Conservation (phyloP, 192 early-diverging fungal genomes). For the Coemansia sp. region DNA sequence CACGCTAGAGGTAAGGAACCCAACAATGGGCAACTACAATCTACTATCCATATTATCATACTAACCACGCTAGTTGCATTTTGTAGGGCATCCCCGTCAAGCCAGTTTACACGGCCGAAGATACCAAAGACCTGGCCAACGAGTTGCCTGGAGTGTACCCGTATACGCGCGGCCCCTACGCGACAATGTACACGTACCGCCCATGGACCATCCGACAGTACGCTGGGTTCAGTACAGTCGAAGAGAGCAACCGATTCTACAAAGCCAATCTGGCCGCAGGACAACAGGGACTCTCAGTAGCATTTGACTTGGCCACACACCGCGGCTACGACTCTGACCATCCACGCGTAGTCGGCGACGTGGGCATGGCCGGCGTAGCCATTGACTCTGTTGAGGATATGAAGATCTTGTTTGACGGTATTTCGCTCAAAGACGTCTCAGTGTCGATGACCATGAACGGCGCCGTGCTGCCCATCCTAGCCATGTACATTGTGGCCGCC, state of each 20-base stretch:
- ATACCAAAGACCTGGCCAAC: conserved; percentile 60
- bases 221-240: conserved; percentile 92
- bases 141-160: conserved; percentile 86
- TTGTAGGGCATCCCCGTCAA: conserved; percentile 73
- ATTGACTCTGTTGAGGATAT: conserved; percentile 93
- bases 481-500: conserved; percentile 89
- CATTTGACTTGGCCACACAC: conserved; percentile 91
- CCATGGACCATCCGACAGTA: conserved; percentile 92
- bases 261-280: conserved; percentile 85
- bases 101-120: conserved; percentile 81
- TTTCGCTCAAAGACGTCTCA: conserved; percentile 88
- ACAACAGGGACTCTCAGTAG: conserved; percentile 86
- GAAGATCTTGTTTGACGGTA: conserved; percentile 89
- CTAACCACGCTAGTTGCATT: neutral
- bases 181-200: conserved; percentile 82
- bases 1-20: conserved; percentile 63
- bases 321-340: conserved; percentile 91
- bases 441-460: conserved; percentile 97
- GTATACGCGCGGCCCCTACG: conserved; percentile 83
- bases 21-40: neutral
- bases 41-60: neutral
- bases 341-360: conserved; percentile 86
- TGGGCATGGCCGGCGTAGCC: conserved; percentile 93
- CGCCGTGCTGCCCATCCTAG: conserved; percentile 87
- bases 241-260: conserved; percentile 89